Evolutionary conservation across 768 basidiomycete genomes (phyloP), one percentile per base, ranked within the genome.

Genomic region (Steccherinum ochraceum): DNA sequence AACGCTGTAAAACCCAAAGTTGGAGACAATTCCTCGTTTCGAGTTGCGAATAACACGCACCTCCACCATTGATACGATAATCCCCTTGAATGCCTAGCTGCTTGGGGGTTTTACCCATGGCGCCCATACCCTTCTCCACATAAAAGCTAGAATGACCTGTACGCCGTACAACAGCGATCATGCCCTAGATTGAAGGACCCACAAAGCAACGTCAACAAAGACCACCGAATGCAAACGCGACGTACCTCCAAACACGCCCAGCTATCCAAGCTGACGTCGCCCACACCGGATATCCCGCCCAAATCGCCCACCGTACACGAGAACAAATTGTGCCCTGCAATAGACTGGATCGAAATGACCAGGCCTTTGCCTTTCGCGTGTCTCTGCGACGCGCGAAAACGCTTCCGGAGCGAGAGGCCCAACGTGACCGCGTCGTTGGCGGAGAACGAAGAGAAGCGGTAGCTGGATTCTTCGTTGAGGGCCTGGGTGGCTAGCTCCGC

Each of bases 101-200:
- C 57, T 79, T 79, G 35, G 84, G 75, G 4, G 81, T 83, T 68
- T 86, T 89, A 16, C 85, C 84, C 83, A 86, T 84, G 3, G 89
- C 89, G 45, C 78, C 80, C 81, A 89, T 89, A 4, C 87, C 86
- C 62, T 89, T 90, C 62, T 91, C 89, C 7, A 92, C 86, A 64
- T 92, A 92, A 65, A 74, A 91, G 57, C 84, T 89, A 5, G 87
- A 88, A 63, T 91, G 89, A 1, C 89, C 88, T 16, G 88, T 91
- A 53, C 87, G 75, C 58, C 76, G 79, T 43, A 89, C 88, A 21
- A 89, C 83, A 39, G 78, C 79, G 56, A 90, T 72, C 84, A 91
- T 90, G 40, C 84, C 61, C 63, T 64, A n/a, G 40, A 4, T 46
- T 24, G 10, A 12, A 5, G 11, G 12, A 16, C 11, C 16, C 45